Evolutionary conservation across 2,329 filamentous ascomycete genomes (phyloP), one percentile per base, ranked within the genome.

Genomic region (Aspergillus bombycis): DNA sequence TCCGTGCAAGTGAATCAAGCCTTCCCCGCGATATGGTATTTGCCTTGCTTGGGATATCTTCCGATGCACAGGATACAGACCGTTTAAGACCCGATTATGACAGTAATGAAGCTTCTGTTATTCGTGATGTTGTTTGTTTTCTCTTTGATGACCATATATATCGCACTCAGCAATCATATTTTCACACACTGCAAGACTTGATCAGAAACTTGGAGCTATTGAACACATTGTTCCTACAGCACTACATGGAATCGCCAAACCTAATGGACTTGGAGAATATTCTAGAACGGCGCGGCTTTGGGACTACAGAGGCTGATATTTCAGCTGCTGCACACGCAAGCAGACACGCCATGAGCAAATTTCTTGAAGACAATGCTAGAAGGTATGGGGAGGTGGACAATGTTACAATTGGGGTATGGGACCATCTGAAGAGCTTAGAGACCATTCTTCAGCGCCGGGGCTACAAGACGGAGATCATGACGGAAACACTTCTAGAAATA

Each of bases 401-500:
- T 32, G 30, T 8, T 32, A 32, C 30, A 32, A 32, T 32, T 10
- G 4, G 4, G 30, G 30, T 32, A 6, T 36, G 36, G 36, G 1
- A 19, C 36, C 7, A 19, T 38, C 2, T 38, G 7, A 19, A 8
- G 16, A 19, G 1, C 7, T 14, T 38, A 1, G 16, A 38, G 36
- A 5, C 2, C 16, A 0, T 38, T 38, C 36, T 38, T 6, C 36
- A 38, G 1, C 14, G 2, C 8, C 16, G 16, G 6, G 36, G 36
- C 16, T 38, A 38, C 36, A 38, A 38, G 1, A 16, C 16, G 2
- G 16, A 16, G 2, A 8, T 38, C 6, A 19, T 8, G 8, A 6
- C 0, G 36, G 36, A 19, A 2, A 3, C 19, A 1, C 2, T 19
- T 19, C 1, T 8, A 1, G 19, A 1, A 19, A 38, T 38, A 38